A percentile compares a stretch with the other conserved stretches of the same genome.
phyloP scores from a whole-genome alignment of 78 protist species.

The Dictyostelium discoideum region DNA sequence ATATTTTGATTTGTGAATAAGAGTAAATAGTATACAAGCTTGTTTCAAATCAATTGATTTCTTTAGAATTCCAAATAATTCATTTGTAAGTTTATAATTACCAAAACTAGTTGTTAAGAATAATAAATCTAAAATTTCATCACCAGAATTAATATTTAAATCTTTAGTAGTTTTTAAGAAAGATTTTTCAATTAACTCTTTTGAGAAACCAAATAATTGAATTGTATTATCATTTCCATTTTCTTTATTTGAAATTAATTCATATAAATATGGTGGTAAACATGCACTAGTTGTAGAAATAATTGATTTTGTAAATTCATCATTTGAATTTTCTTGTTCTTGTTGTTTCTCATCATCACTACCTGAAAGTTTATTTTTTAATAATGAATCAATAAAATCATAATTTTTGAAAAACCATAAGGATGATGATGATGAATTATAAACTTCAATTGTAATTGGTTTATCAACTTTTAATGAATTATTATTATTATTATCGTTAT shows the following conservation, averaged over 20 bases:
- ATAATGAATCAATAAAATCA: background rate
- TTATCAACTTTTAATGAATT: background rate
- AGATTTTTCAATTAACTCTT: background rate
- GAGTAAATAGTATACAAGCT: background rate
- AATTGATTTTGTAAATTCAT: background rate
- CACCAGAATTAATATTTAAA: background rate
- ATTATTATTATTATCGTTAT: background rate
- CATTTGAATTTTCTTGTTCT: background rate
- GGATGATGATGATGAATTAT: background rate
- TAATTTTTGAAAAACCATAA: slow-evolving; percentile 11
- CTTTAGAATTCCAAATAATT: background rate
- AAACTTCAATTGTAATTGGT: background rate
- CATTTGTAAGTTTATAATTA: background rate
- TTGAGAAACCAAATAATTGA: background rate
- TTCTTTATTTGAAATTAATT: background rate
- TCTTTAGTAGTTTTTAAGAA: background rate
- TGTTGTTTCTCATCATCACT: background rate
- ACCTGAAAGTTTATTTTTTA: background rate
- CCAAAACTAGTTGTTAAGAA: slow-evolving; percentile 6
- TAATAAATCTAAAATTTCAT: background rate
- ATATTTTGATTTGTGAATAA: background rate
- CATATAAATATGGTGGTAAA: background rate
- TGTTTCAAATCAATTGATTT: background rate
- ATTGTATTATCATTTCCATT: background rate
- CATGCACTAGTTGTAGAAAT: background rate